Base-by-base conservation (phyloP, 2,329 filamentous ascomycete species). In the Geosmithia putterillii region DNA sequence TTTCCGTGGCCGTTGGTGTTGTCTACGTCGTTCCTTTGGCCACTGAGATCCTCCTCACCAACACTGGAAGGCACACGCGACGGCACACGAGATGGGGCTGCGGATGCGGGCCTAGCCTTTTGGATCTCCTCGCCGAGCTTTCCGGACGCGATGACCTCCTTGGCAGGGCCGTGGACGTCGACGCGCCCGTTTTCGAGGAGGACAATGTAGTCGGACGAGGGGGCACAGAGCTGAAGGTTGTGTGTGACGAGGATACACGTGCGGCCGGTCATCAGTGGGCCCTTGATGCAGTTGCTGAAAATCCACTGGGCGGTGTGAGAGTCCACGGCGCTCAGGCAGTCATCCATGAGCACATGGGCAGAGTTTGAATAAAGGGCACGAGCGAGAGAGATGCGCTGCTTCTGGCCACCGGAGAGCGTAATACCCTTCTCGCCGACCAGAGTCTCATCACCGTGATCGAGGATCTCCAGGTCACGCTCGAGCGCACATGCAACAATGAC, bases 291-390 rank as follows among this genome's bases (percentile, higher is more conserved):
- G 61, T 95, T 84, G 57, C 83, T 84, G 64, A 96, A 96, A 51
- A 98, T 96, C 82, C 94, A 95, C 60, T 95, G 94, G 2, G 89
- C 89, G 0, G 92, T 96, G 54, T 98, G 92, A 3, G 92, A 94
- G 60, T 98, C 92, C 28, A 98, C 92, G 22, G 92, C 92, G 57
- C 89, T 95, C 38, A 98, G 73, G 49, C 94, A 95, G 60, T 98
- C 92, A 56, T 98, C 92, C 41, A 98, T 73, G 10, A 98, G 74
- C 15, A 98, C 66, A 60, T 96, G 90, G 43, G 82, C 83, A 6
- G 89, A 94, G 61, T 87, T 90, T 50, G 87, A 95, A 64, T 98
- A 98, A n/a, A 98, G 73, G 1, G 92, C 92, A 51, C 92, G 81
- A n/a, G 43, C 43, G 17, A 44, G 23, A 15, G 43, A 44, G 34